A percentile compares a stretch with the other conserved stretches of the same genome.
phyloP scores from a whole-genome alignment of 2,329 filamentous ascomycete genomes.

The Knufia fluminis region DNA sequence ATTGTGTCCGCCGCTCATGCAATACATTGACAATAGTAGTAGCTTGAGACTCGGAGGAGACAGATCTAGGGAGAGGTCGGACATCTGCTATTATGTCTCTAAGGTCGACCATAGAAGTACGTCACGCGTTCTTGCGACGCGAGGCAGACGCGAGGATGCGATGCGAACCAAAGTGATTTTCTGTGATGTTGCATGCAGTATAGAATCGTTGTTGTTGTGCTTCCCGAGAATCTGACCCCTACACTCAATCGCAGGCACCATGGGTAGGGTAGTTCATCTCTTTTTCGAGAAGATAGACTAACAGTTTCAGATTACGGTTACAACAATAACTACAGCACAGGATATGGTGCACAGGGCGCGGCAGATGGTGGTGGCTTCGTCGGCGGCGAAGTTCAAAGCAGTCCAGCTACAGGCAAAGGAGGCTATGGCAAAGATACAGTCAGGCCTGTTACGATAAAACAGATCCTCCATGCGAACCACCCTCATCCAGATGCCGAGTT shows the following conservation, averaged over 20 bases:
- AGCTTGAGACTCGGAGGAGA: too few species aligned
- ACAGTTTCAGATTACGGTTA: constrained; percentile 17
- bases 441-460: constrained; percentile 90
- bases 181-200: background rate
- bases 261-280: constrained; percentile 1
- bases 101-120: too few species aligned
- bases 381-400: constrained; percentile 39
- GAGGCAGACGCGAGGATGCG: too few species aligned
- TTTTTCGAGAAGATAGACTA: background rate
- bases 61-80: too few species aligned
- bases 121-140: too few species aligned
- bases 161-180: too few species aligned
- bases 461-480: constrained; percentile 74
- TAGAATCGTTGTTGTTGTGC: background rate
- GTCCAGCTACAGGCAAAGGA: constrained; percentile 38
- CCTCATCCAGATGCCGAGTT: constrained; percentile 67
- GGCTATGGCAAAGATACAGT: constrained; percentile 71
- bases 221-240: too few species aligned
- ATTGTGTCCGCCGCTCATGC: too few species aligned
- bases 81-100: too few species aligned
- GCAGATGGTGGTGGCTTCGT: constrained; percentile 53
- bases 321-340: constrained; percentile 45
- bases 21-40: too few species aligned
- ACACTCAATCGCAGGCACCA: too few species aligned
- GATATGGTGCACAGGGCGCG: constrained; percentile 47